These are phyloP conservation scores for Straminergon stramineum DNA, from an alignment of 225 moss, liverwort and hornwort species.

Conservation along the genomic window DNA sequence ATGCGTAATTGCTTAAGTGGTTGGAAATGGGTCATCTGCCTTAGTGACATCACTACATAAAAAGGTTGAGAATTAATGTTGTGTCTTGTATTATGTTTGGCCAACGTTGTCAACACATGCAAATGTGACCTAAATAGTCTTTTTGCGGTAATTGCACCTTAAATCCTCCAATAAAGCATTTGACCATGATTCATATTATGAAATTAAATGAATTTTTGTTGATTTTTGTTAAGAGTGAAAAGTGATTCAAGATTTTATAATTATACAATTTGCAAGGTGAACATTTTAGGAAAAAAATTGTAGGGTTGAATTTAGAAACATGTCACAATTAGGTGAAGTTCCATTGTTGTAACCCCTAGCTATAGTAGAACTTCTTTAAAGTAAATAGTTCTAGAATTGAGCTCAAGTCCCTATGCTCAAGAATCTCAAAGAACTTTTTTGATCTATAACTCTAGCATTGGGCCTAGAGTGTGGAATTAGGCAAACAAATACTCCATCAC, in stretches of 20 bases:
- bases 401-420: too few relatives aligned
- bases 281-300: background rate
- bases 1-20: too few relatives aligned
- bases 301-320: background rate
- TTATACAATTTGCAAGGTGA: fast-evolving
- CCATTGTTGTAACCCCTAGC: background rate
- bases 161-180: background rate
- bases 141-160: background rate
- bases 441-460: too few relatives aligned
- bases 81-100: background rate
- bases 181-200: background rate
- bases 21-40: too few relatives aligned
- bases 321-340: background rate
- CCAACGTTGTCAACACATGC: background rate
- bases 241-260: background rate
- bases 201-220: background rate
- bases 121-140: background rate
- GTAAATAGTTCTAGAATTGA: fast-evolving
- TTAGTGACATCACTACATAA: too few relatives aligned
- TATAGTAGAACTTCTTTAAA: too few relatives aligned
- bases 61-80: too few relatives aligned
- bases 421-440: too few relatives aligned
- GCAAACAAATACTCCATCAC: too few relatives aligned
- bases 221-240: fast-evolving
- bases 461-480: too few relatives aligned